Base-by-base conservation (phyloP, 495 filamentous ascomycete species). In the Xylaria intraflava region DNA sequence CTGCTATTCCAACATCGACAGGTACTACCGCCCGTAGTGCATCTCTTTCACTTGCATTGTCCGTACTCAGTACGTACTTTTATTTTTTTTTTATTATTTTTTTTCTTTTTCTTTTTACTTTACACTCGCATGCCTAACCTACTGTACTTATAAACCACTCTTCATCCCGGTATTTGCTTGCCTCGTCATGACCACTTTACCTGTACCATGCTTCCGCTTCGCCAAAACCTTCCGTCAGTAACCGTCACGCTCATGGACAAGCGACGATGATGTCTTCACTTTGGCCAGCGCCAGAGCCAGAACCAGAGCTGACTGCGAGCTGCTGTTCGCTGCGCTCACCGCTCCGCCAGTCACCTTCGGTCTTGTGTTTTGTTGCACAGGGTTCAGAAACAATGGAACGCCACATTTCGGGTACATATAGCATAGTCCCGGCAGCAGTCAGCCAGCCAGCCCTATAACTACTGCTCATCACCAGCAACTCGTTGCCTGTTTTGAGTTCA, bases 261-360 rank as follows among this genome's bases (percentile, higher is more conserved):
- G 17, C 2, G 33, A 31, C 40, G 42, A 27, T 30, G 51, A 53
- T 53, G 33, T n/a, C 51, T 40, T 53, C 51, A 46, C 2, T 46
- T 46, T 24, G 31, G 43, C 22, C 29, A 9, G 24, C 30, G 39
- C 11, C 27, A 31, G n/a, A n/a, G n/a, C n/a, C n/a, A n/a, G n/a
- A n/a, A n/a, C n/a, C n/a, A n/a, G n/a, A n/a, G n/a, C n/a, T n/a
- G n/a, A n/a, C n/a, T n/a, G 27, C 43, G 31, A 38, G 38, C 16
- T 51, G 38, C 14, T 20, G 47, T 40, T 16, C 12, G 27, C 20
- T 43, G 36, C n/a, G 27, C 51, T 53, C 51, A 53, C 51, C 51
- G 51, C 51, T 53, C 31, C 51, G 31, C 44, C 50, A 53, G 50
- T 53, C 51, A 46, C 31, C 31, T 45, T 29, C 22, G 49, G 29